Conservation (phyloP, 164 flowering plant species). For the Malania oleifera region DNA sequence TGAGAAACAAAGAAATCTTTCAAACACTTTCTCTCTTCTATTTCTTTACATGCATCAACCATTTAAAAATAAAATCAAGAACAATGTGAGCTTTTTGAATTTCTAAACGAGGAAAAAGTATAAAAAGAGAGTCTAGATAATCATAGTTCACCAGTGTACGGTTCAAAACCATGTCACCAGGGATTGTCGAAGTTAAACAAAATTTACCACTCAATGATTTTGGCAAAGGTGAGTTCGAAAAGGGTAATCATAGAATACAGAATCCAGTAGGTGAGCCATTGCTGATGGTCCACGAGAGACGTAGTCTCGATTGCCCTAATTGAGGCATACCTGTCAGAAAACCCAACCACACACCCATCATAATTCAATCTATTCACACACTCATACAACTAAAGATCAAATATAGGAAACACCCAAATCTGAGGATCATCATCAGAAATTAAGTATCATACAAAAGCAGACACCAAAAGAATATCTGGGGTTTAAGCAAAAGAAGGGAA, state of each 20-base stretch:
- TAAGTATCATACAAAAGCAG: background rate
- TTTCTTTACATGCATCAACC: too few relatives aligned
- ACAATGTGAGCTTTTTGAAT: too few relatives aligned
- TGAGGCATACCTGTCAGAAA: conserved; percentile 67
- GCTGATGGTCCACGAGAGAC: conserved; percentile 69
- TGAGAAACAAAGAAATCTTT: too few relatives aligned
- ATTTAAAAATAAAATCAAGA: too few relatives aligned
- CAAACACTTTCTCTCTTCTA: too few relatives aligned
- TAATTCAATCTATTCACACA: background rate
- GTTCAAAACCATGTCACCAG: too few relatives aligned
- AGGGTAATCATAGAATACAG: conserved; percentile 78
- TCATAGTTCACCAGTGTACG: too few relatives aligned
- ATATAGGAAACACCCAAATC: background rate
- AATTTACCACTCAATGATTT: conserved; percentile 65
- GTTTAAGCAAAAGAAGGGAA: background rate
- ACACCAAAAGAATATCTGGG: background rate
- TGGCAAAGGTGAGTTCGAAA: conserved; percentile 77
- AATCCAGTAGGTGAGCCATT: conserved; percentile 92
- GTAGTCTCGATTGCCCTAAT: conserved; percentile 77
- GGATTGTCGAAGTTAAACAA: too few relatives aligned
- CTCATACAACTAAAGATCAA: background rate
- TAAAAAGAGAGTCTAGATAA: too few relatives aligned
- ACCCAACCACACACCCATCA: background rate
- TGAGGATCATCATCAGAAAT: background rate
- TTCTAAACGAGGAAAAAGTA: too few relatives aligned